Evolutionary conservation across 2,329 filamentous ascomycete species (phyloP), one percentile per base, ranked within the genome.

Genomic region (Neoscytalidium dimidiatum): DNA sequence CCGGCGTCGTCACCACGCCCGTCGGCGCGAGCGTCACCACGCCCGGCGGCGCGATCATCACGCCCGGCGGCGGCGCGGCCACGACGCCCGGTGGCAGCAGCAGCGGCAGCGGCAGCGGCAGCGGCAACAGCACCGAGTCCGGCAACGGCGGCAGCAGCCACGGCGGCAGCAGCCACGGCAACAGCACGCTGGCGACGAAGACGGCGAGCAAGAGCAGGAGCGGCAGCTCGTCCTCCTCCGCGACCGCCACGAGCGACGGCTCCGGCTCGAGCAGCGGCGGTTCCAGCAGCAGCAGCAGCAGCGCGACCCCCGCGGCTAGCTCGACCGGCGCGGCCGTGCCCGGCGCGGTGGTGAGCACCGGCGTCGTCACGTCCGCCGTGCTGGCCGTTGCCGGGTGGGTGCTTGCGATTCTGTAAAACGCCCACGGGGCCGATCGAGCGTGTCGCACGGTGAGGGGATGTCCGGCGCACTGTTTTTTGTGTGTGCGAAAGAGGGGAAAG

Each of bases 331-430:
- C 63, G 7, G 53, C 48, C 4, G 43, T 62, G 28, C 49, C 43
- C 8, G 56, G 57, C 2, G 56, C 64, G 1, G 64, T 35, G 7
- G 33, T 61, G 2, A 44, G 43, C 11, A 28, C 49, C 5, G 58
- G 64, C 5, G 35, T 51, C 11, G n/a, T 66, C 2, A 51, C 33
- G 21, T 31, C 33, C 6, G 46, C 57, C 1, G 41, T 66, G 5
- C 35, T 66, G 6, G 64, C 35, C 13, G 57, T 62, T 8, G 48
- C 49, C 11, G 64, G 64, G 19, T 66, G 49, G 51, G n/a, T 66
- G 48, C 28, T 66, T 9, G 57, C 64, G 11, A 43, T 58, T 6
- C 23, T 65, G 53, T 66, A 66, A 65, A 35, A 52, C 19, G 23
- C 9, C 11, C 11, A 19, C 26, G 28, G 13, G 28, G 7, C 11